phyloP scores from a whole-genome alignment of 441 rosid genomes.

The Gossypium davidsonii region DNA sequence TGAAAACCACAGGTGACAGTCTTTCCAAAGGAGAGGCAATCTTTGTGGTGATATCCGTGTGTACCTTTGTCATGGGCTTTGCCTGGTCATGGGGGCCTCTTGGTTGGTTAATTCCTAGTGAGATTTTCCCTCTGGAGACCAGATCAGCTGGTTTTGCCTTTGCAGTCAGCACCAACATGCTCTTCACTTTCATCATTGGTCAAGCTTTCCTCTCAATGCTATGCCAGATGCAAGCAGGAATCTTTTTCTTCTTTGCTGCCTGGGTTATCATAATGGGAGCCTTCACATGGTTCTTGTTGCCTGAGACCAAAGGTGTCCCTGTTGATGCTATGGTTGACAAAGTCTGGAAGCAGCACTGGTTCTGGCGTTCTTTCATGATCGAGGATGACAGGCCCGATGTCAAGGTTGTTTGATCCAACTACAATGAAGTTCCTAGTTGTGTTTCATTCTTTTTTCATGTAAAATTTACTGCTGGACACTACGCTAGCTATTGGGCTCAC shows the following conservation, averaged over 20 bases:
- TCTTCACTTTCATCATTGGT: constrained; percentile 32
- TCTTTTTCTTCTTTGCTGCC: constrained; percentile 43
- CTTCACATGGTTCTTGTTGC: constrained; percentile 30
- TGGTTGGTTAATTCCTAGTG: constrained; percentile 46
- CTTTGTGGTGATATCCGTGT: constrained; percentile 25
- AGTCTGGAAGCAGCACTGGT: constrained; percentile 48
- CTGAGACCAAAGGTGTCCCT: constrained; percentile 43
- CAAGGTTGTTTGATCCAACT: not conserved
- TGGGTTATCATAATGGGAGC: constrained; percentile 36
- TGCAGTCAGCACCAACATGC: constrained; percentile 42
- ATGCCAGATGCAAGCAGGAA: constrained; percentile 34
- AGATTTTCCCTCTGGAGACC: constrained; percentile 9
- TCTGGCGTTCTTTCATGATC: constrained; percentile 34
- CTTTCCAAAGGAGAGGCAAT: constrained; percentile 13
- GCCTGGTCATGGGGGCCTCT: constrained; percentile 54
- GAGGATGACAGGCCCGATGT: not conserved
- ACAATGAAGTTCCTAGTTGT: not conserved
- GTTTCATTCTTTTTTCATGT: not conserved
- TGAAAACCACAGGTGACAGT: constrained; percentile 17
- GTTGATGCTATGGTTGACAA: constrained; percentile 33
- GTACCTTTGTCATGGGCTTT: constrained; percentile 29
- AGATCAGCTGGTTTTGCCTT: constrained; percentile 29
- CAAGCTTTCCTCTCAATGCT: constrained; percentile 49
- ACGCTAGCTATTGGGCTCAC: not conserved
- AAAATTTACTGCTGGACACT: not conserved